A percentile compares a stretch with the other conserved stretches of the same genome.
Evolutionary conservation across 257 asterid species (phyloP).

Genomic region (Cinchona pubescens): DNA sequence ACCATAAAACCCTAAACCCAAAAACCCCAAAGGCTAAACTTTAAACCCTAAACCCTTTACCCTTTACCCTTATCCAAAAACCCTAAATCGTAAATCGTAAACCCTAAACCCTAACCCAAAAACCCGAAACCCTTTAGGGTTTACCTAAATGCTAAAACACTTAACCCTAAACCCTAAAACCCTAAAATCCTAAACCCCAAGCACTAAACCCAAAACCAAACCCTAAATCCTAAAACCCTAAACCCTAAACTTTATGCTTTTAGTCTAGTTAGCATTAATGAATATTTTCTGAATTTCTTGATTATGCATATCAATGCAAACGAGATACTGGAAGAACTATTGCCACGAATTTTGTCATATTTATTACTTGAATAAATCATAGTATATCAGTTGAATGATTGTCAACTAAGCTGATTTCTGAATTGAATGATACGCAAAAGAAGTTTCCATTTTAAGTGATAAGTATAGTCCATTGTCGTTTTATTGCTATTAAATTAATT

Average conservation of each 20-base stretch:
- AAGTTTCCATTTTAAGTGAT: no score
- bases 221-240: constrained; percentile 19
- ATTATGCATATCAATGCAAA: background rate
- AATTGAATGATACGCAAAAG: no score
- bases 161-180: no score
- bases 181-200: no score
- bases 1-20: background rate
- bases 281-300: background rate
- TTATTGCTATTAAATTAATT: no score
- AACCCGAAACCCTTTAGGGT: constrained; percentile 1
- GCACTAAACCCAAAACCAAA: background rate
- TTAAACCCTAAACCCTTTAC: constrained; percentile 5
- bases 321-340: background rate
- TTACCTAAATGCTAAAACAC: background rate
- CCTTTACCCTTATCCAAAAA: constrained; percentile 1
- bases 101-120: constrained; percentile 8
- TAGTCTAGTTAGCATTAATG: background rate
- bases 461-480: no score
- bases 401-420: no score
- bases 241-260: background rate
- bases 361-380: no score
- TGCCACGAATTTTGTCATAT: no score
- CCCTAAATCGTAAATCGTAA: constrained; percentile 6
- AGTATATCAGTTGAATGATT: no score
- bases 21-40: background rate